Evolutionary conservation across 163 green algal genomes (phyloP).

Genomic region (Scenedesmus sp.): DNA sequence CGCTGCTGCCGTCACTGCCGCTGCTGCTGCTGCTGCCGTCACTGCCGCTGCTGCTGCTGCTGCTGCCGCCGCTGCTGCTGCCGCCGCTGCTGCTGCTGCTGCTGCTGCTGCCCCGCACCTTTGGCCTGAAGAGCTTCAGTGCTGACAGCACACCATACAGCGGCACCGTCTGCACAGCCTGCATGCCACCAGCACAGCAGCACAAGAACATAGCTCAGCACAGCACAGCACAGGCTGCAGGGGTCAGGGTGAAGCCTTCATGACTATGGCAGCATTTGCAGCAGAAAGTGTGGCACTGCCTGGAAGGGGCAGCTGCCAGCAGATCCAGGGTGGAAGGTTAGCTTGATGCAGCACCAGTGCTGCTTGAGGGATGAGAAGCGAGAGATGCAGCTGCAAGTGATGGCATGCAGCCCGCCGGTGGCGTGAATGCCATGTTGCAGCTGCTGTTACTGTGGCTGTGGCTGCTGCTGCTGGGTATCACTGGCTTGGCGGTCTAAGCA

Average conservation of each 20-base stretch:
- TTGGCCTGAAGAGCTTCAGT: constrained; percentile 90
- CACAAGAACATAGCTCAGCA: background rate
- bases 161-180: constrained; percentile 92
- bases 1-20: background rate
- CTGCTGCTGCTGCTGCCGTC: background rate
- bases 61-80: background rate
- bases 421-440: too few species aligned
- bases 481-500: background rate
- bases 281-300: background rate
- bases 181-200: background rate
- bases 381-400: too few species aligned
- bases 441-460: background rate
- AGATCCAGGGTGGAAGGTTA: too few species aligned
- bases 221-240: background rate
- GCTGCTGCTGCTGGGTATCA: background rate
- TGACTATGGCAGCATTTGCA: background rate
- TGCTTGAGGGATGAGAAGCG: too few species aligned
- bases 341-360: too few species aligned
- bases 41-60: background rate
- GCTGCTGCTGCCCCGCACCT: constrained; percentile 62
- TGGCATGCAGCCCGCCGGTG: too few species aligned
- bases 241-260: background rate
- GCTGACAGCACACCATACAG: constrained; percentile 94
- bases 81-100: background rate
- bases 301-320: background rate